Percentiles rank a stretch among this genome's conserved stretches.
phyloP scores from a whole-genome alignment of 345 rosid genomes.

The Alliaria petiolata region DNA sequence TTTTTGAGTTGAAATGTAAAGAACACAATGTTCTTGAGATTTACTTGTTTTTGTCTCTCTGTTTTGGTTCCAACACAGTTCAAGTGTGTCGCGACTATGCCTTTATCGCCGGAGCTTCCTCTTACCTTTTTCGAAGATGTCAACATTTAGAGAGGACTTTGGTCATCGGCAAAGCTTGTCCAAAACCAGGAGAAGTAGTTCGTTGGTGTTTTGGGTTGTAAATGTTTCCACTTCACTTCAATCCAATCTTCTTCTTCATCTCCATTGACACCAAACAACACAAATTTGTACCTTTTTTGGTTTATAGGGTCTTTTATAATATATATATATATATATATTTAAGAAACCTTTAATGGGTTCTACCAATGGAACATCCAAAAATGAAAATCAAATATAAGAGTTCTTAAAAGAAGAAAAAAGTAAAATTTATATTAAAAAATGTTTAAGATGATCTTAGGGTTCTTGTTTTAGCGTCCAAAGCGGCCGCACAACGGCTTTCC shows the following conservation, averaged over 20 bases:
- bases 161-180: not conserved
- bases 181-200: constrained; percentile 4
- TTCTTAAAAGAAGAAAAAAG: no score
- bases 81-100: constrained; percentile 57
- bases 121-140: constrained; percentile 43
- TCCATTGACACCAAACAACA: no score
- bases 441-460: no score
- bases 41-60: constrained; percentile 3
- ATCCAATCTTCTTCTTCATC: no score
- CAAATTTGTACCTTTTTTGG: no score
- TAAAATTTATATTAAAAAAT: no score
- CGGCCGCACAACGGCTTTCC: not conserved
- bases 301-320: no score
- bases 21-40: not conserved
- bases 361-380: no score
- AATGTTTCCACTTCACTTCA: no score
- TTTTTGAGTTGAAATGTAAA: not conserved
- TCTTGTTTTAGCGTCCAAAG: constrained; percentile 17
- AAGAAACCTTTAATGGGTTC: no score
- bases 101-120: constrained; percentile 58
- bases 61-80: constrained; percentile 41
- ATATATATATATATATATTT: no score
- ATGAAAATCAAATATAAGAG: no score
- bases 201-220: constrained; percentile 2
- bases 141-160: not conserved